Evolutionary conservation across 768 basidiomycete genomes (phyloP).

Genomic region (Podaxis sp.): DNA sequence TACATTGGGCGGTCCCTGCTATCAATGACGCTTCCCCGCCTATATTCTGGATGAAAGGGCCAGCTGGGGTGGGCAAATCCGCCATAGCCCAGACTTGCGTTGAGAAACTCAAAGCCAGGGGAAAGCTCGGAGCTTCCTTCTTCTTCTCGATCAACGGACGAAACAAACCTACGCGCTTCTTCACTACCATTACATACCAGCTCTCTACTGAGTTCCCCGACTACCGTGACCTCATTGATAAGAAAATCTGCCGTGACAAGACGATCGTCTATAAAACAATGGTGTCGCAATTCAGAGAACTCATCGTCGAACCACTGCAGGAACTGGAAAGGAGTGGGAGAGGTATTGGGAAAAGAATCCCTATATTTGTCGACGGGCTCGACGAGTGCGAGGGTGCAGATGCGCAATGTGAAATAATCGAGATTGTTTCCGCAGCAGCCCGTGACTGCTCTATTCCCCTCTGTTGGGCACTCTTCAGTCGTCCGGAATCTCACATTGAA

Average conservation of each 20-base stretch:
- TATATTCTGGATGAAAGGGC: constrained; percentile 1
- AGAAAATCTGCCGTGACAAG: neutral
- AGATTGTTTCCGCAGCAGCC: neutral
- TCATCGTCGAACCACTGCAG: constrained; percentile 1
- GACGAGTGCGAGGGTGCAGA: neutral
- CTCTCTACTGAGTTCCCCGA: neutral
- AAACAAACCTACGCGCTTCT: neutral
- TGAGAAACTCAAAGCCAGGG: neutral
- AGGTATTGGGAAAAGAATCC: neutral
- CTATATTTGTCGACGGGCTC: neutral
- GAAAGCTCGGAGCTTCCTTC: constrained; percentile 1
- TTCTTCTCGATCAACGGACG: constrained; percentile 5
- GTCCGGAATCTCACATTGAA: neutral
- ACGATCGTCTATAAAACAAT: neutral
- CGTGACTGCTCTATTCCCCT: neutral
- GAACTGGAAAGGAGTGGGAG: neutral
- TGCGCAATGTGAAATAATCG: neutral
- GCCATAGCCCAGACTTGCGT: constrained; percentile 7
- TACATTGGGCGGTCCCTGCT: neutral
- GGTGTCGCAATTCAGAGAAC: neutral
- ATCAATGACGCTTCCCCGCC: neutral
- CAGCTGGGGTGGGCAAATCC: constrained; percentile 1
- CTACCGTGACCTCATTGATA: neutral
- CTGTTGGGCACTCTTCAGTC: constrained; percentile 5
- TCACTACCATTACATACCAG: constrained; percentile 9